Base-by-base conservation (phyloP, 441 rosid genomes). In the Syzygium syzygioides region DNA sequence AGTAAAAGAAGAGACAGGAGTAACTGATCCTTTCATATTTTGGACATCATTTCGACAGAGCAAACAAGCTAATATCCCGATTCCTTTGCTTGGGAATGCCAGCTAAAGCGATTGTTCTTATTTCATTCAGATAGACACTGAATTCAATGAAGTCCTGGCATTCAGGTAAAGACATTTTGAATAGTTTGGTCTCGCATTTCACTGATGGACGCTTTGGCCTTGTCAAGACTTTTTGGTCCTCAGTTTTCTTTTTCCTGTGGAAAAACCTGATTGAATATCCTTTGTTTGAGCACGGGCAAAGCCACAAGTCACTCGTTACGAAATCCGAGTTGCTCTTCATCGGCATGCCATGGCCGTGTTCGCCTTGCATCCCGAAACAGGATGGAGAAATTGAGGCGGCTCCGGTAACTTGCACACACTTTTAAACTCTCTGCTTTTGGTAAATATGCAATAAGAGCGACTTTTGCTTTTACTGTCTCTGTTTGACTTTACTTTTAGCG, bases 271-370 rank as follows among this genome's bases (percentile, higher is more conserved):
- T 28, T 13, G 13, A 48, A 76, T 5, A 20, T 18, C 50, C 50
- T 30, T 53, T 48, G 20, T 54, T 79, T 14, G 34, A 66, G 28
- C 37, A 54, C 20, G 59, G 86, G 89, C 62, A 53, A 60, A 84
- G 41, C 83, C 86, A 83, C 60, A 32, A 80, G 26, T 50, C 89
- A 28, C 60, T 83, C 28, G 62, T 57, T 54, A 52, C 23, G 15
- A 88, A 83, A 64, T 88, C 86, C 11, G 87, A 88, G 45, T 64
- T 88, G 86, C 60, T 83, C 86, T 88, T 88, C 57, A 23, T 32
- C 60, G 30, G 89, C 79, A 60, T 60, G 9, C 8, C 32, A 4
- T 60, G 4, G 66, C 32, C 66, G 4, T 60, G 66, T 14, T 60
- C 0, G 32, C 66, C 32, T 60, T 28, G 66, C 66, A 60, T 13